Evolutionary conservation across 306 rosid genomes (phyloP), one percentile per base, ranked within the genome.

Genomic region (Vigna radiata): DNA sequence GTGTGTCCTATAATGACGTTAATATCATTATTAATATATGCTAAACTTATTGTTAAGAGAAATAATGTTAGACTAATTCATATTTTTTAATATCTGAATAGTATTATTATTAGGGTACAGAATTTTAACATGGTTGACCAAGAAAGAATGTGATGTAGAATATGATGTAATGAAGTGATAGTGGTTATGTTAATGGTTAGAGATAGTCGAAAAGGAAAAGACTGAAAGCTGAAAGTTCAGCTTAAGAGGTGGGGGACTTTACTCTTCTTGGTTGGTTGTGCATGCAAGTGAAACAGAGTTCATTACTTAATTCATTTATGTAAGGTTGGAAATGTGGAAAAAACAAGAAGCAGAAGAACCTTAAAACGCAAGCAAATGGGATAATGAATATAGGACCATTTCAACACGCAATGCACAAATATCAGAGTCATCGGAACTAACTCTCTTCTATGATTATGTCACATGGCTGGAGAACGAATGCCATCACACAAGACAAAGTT

Each of bases 341-440:
- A 71, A 78, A 73, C 77, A 81, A 37, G 73, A 76, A 81, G 78
- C 60, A 15, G 86, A 68, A 44, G 82, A 81, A 85, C 85, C 90
- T 89, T 83, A 73, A 81, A 85, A 67, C 43, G 84, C 83, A 89
- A 85, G 93, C 84, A 36, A 6, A 29, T 16, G 82, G 87, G 69
- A 85, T 72, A 41, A 66, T 66, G 71, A 66, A 43, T 64, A 31
- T 18, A 33, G 64, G 33, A 21, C 1, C 73, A 59, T 25, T 66
- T 71, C 15, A 58, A 88, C 94, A 90, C 94, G 90, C 94, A 87
- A 87, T 67, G 85, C 91, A 85, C 93, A 16, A 25, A 70, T 77
- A 60, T 84, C 89, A 9, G 76, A 39, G 79, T 62, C 27, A 29
- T 39, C 55, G 8, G 17, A 9, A 36, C 8, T 8, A 62, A 6